Conservation (phyloP, 108 stramenopile genomes). For the Epithemia pelagica region DNA sequence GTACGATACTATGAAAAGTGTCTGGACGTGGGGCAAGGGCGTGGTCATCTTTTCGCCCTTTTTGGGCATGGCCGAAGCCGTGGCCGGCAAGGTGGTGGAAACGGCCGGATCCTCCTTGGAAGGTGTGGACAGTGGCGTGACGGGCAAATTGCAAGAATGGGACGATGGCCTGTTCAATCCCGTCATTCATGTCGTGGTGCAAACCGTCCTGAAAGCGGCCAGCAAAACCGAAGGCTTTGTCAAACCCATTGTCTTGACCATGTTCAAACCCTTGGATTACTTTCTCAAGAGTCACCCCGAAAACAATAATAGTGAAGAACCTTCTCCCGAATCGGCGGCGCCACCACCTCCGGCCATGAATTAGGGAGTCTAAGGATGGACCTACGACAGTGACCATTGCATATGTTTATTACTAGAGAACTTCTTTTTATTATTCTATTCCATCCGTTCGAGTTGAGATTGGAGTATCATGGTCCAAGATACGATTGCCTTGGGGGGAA, state of each 20-base stretch:
- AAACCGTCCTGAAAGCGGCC: slow-evolving; percentile 35
- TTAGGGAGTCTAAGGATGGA: no score
- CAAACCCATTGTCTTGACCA: slow-evolving; percentile 29
- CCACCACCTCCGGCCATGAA: no score
- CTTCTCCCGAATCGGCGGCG: neutral
- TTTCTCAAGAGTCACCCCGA: slow-evolving; percentile 13
- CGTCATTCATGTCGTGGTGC: slow-evolving; percentile 44
- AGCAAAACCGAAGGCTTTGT: slow-evolving; percentile 52
- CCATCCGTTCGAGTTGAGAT: no score
- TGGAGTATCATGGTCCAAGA: no score
- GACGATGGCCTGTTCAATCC: slow-evolving; percentile 59
- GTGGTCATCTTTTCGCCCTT: slow-evolving; percentile 41
- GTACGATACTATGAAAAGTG: slow-evolving; percentile 48
- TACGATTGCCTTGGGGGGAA: no score
- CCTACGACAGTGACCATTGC: no score
- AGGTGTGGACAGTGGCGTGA: slow-evolving; percentile 36
- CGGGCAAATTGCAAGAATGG: slow-evolving; percentile 42
- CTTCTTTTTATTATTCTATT: no score
- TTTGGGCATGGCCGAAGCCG: slow-evolving; percentile 56
- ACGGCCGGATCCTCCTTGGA: slow-evolving; percentile 37
- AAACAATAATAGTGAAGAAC: neutral
- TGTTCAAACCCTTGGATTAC: slow-evolving; percentile 22
- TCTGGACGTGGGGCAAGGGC: slow-evolving; percentile 73
- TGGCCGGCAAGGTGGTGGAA: slow-evolving; percentile 51
- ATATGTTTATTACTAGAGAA: no score